These are phyloP conservation scores for Pythium pyrilobum DNA, from an alignment of 352 stramenopile species.

Conservation along the genomic window DNA sequence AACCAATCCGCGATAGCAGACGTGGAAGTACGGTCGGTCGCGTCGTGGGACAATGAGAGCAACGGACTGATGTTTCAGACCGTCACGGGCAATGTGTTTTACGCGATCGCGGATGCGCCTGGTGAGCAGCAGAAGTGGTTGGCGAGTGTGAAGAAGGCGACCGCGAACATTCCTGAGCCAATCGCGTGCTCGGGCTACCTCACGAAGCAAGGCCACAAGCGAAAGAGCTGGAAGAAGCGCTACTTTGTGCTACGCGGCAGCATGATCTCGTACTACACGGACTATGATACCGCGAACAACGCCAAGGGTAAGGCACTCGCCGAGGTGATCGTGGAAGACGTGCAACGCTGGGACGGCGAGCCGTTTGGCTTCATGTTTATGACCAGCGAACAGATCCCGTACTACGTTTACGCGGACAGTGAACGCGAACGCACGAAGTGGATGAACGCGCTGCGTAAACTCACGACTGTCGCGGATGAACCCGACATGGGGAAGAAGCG, in stretches of 20 bases:
- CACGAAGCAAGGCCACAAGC: slow-evolving; percentile 88
- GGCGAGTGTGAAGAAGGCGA: slow-evolving; percentile 60
- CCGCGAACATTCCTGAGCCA: slow-evolving; percentile 61
- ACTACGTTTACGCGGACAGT: slow-evolving; percentile 88
- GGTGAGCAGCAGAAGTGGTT: slow-evolving; percentile 85
- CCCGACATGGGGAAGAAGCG: slow-evolving; percentile 76
- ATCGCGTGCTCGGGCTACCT: slow-evolving; percentile 81
- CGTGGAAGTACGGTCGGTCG: slow-evolving; percentile 73
- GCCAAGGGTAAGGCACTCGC: slow-evolving; percentile 71
- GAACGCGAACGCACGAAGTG: slow-evolving; percentile 84
- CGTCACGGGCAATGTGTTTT: slow-evolving; percentile 79
- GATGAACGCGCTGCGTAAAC: slow-evolving; percentile 82
- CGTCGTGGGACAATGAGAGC: slow-evolving; percentile 72
- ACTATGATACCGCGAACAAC: slow-evolving; percentile 85
- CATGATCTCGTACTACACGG: slow-evolving; percentile 74
- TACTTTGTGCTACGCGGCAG: slow-evolving; percentile 85
- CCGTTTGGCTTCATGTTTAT: slow-evolving; percentile 89
- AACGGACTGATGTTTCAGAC: slow-evolving; percentile 87
- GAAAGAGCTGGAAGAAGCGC: slow-evolving; percentile 89
- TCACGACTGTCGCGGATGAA: slow-evolving; percentile 65
- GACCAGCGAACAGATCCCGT: slow-evolving; percentile 85
- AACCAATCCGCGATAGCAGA: slow-evolving; percentile 83
- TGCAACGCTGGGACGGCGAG: slow-evolving; percentile 82
- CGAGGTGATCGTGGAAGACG: slow-evolving; percentile 80
- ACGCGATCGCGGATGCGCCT: slow-evolving; percentile 67